Percentiles rank a stretch among this genome's conserved stretches.
Evolutionary conservation across 768 basidiomycete species (phyloP).

Genomic region (Boletus coccyginus): DNA sequence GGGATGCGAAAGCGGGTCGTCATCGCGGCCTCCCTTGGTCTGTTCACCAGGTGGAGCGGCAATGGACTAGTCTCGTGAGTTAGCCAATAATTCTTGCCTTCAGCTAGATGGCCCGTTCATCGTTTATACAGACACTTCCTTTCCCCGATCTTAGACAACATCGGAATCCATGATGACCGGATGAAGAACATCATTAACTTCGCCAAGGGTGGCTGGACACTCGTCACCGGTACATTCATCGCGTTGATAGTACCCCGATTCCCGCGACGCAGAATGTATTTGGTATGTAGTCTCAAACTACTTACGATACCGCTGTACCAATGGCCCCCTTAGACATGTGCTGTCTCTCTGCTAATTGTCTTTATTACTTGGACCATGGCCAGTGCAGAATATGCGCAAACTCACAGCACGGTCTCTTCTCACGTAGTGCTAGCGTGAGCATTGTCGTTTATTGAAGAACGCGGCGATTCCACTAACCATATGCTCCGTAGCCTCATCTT

Average conservation of each 20-base stretch:
- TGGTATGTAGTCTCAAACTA: background rate
- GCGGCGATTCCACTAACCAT: background rate
- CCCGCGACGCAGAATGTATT: slow-evolving; percentile 9
- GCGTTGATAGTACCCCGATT: slow-evolving; percentile 10
- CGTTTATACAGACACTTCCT: slow-evolving; percentile 5
- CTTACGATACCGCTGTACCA: background rate
- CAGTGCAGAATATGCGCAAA: slow-evolving; percentile 19
- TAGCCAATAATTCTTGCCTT: too few relatives aligned
- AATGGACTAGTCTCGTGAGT: background rate
- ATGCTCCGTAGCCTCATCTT: slow-evolving; percentile 15
- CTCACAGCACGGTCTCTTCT: slow-evolving; percentile 2
- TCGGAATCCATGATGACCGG: slow-evolving; percentile 21
- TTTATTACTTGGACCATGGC: slow-evolving; percentile 18
- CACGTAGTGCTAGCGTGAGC: slow-evolving; percentile 11
- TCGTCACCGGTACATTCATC: slow-evolving; percentile 1
- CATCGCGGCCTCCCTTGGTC: slow-evolving; percentile 9
- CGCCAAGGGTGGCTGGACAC: slow-evolving; percentile 9
- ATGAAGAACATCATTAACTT: slow-evolving; percentile 18
- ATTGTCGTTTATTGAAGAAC: too few relatives aligned
- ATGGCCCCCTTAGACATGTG: slow-evolving; percentile 3
- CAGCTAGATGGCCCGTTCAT: background rate
- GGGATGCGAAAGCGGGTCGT: slow-evolving; percentile 18
- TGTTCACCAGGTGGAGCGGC: slow-evolving; percentile 3
- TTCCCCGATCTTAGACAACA: slow-evolving; percentile 13
- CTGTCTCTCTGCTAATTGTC: slow-evolving; percentile 14